Base-by-base conservation (phyloP, 345 rosid species). In the Citrus unshiu region DNA sequence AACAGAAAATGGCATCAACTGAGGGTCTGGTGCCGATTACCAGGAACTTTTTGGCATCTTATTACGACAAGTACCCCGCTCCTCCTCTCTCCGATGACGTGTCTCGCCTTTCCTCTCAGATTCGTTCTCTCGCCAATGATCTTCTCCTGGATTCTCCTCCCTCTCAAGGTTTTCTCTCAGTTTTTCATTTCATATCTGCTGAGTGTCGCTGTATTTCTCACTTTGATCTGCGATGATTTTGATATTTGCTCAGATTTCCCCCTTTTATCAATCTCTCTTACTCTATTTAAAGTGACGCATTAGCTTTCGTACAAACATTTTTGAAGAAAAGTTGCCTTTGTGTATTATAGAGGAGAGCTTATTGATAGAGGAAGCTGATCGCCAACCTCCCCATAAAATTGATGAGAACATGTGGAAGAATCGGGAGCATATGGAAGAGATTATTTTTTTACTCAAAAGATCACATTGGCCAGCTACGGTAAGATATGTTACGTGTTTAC, bases 391-490 rank as follows among this genome's bases (percentile, higher is more conserved):
- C 12, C 98, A 92, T 83, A 95, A 95, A 85, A 90, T 95, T 27
- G 99, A 95, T 76, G 98, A 93, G 87, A 95, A 95, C 87, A 88
- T 95, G 93, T 95, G 99, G 98, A 95, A 89, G 89, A 93, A 95
- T 82, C 87, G 98, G 60, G 98, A 92, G 81, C 93, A 90, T 72
- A 84, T 95, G 83, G 98, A 95, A 78, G 98, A 95, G 88, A 90
- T 93, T 68, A 49, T 93, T 35, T 92, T 85, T 85, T 84, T 95
- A 79, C 92, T 93, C 49, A 89, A 89, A 63, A 84, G 82, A 77
- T 86, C 94, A 37, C 90, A 78, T 74, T 92, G 93, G 93, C 99
- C 99, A 18, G 35, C 78, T 13, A 61, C 79, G 73, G 98, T 92
- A 84, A 81, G 84, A 72, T 67, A 68, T 34, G 12, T 35, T 18